A percentile compares a stretch with the other conserved stretches of the same genome.
Evolutionary conservation across 1,139 yeast species (phyloP).

Genomic region (Debaryomyces fabryi): DNA sequence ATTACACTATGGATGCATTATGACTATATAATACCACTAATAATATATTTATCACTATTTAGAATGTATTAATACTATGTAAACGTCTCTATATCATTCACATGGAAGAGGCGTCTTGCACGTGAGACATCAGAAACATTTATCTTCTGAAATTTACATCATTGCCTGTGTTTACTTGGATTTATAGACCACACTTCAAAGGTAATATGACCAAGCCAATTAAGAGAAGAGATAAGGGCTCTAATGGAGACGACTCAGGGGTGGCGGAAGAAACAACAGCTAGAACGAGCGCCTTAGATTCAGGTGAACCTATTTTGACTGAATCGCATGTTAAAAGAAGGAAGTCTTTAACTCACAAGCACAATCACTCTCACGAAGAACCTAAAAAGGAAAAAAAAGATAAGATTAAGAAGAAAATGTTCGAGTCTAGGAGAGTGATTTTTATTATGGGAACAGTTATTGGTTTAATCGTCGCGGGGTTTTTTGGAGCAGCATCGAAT

Average conservation of each 20-base stretch:
- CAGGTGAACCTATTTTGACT: neutral
- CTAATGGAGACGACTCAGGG: neutral
- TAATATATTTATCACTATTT: neutral
- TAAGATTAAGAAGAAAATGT: slow-evolving; percentile 23
- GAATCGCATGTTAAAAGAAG: neutral
- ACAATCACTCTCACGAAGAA: neutral
- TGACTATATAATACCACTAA: slow-evolving; percentile 22
- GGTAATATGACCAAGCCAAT: slow-evolving; percentile 4
- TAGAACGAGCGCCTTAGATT: slow-evolving; percentile 2
- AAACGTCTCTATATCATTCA: neutral
- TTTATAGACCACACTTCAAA: neutral
- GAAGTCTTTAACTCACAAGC: slow-evolving; percentile 3
- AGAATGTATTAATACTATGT: neutral
- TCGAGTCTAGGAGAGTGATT: slow-evolving; percentile 50
- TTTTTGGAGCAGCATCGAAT: slow-evolving; percentile 56
- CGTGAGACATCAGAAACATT: neutral
- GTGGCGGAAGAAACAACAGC: neutral
- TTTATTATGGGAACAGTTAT: slow-evolving; percentile 63
- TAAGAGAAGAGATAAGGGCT: slow-evolving; percentile 5
- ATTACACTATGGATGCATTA: slow-evolving; percentile 91
- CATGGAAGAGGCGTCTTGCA: neutral
- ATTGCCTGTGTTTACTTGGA: neutral
- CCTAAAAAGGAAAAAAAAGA: slow-evolving; percentile 9
- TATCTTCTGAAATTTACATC: neutral
- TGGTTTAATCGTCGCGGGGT: slow-evolving; percentile 67